Percentiles rank a stretch among this genome's conserved stretches.
phyloP scores from a whole-genome alignment of 2,329 filamentous ascomycete genomes.

The Diplodia intermedia region DNA sequence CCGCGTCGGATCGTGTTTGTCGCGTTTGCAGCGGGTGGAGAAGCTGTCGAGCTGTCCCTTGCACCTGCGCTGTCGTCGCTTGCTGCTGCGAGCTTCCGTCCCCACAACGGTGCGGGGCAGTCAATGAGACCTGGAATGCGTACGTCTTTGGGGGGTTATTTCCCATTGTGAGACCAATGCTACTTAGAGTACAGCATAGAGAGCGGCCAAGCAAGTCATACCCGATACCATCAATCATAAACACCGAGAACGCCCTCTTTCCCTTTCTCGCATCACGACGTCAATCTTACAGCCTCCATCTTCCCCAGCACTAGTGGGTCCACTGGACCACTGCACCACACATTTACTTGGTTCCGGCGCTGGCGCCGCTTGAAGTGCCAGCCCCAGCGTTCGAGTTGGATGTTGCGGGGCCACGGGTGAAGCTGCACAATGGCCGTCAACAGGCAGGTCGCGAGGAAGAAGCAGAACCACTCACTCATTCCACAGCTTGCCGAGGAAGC shows the following conservation, averaged over 20 bases:
- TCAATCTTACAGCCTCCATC: not conserved
- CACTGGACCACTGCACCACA: too few relatives aligned
- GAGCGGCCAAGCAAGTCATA: not conserved
- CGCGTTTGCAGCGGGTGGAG: constrained; percentile 18
- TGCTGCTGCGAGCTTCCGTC: not conserved
- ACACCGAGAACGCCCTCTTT: constrained; percentile 5
- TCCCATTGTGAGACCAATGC: not conserved
- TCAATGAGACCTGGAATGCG: too few relatives aligned
- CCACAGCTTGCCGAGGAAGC: constrained; percentile 32
- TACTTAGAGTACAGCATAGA: not conserved
- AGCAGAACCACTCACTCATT: constrained; percentile 12
- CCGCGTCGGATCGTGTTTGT: constrained; percentile 8
- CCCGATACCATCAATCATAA: constrained; percentile 5
- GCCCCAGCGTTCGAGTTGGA: not conserved
- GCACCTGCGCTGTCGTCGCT: too few relatives aligned
- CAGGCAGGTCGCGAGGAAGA: not conserved
- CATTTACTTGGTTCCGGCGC: constrained; percentile 3
- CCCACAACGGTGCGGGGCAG: not conserved
- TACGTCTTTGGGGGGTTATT: too few relatives aligned
- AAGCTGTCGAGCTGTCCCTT: too few relatives aligned
- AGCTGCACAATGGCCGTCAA: not conserved
- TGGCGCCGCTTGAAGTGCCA: not conserved
- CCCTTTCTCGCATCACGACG: not conserved
- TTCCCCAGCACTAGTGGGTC: not conserved
- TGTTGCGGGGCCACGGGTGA: constrained; percentile 17